Evolutionary conservation across 2,329 filamentous ascomycete species (phyloP).

Genomic region (Fusarium equiseti): DNA sequence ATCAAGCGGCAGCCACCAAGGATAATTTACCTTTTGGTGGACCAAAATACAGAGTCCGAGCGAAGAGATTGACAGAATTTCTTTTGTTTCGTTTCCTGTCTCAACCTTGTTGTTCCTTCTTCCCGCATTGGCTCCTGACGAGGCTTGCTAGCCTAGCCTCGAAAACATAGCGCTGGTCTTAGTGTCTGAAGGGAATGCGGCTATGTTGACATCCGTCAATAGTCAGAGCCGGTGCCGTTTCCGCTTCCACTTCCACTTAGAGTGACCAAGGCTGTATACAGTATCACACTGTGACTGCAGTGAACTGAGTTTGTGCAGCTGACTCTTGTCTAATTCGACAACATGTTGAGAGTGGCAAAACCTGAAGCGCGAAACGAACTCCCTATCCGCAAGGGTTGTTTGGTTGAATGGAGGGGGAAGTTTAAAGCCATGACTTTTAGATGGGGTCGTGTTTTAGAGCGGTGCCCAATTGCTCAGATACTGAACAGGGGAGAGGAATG

Average conservation of each 20-base stretch:
- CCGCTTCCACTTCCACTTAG: conserved; percentile 16
- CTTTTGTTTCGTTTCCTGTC: conserved; percentile 34
- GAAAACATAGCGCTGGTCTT: conserved; percentile 18
- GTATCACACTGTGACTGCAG: conserved; percentile 16
- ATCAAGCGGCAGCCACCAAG: not conserved
- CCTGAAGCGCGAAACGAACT: conserved; percentile 2
- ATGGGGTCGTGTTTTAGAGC: conserved; percentile 17
- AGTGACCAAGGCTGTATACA: conserved; percentile 28
- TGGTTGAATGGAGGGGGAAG: not conserved
- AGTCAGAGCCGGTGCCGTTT: conserved; percentile 8
- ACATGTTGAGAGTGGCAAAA: conserved; percentile 23
- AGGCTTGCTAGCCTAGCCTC: conserved; percentile 36
- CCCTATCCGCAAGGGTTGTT: not conserved
- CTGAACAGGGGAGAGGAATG: not conserved
- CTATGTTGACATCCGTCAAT: conserved; percentile 24
- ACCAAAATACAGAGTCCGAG: not conserved
- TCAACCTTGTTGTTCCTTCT: conserved; percentile 31
- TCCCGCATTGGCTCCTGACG: conserved; percentile 4
- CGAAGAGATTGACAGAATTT: conserved; percentile 9
- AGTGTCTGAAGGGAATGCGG: conserved; percentile 35
- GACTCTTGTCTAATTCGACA: conserved; percentile 5
- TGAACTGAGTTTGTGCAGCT: not conserved
- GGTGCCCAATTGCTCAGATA: conserved; percentile 9
- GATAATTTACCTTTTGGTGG: not conserved
- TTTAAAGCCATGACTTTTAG: conserved; percentile 5